phyloP scores from a whole-genome alignment of 306 rosid genomes.

The Datisca glomerata region DNA sequence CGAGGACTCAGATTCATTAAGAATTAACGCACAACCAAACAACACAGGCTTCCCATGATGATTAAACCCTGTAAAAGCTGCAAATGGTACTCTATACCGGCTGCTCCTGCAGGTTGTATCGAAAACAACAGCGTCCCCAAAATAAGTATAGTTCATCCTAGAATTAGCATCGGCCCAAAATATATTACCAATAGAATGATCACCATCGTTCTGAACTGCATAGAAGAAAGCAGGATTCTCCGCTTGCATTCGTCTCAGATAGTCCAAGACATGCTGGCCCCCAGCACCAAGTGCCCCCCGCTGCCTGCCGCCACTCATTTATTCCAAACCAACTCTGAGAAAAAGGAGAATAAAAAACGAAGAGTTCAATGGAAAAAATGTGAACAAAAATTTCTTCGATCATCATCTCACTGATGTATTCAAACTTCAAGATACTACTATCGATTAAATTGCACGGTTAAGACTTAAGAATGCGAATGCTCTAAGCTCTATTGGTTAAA shows the following conservation, averaged over 20 bases:
- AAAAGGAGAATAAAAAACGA: no score
- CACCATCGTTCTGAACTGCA: constrained; percentile 53
- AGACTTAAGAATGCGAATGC: no score
- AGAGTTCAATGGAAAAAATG: no score
- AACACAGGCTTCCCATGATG: constrained; percentile 75
- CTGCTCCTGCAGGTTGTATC: constrained; percentile 54
- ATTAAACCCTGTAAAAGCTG: constrained; percentile 59
- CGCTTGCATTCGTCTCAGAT: constrained; percentile 73
- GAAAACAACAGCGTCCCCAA: constrained; percentile 69
- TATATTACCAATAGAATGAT: constrained; percentile 45
- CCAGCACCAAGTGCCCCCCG: constrained; percentile 60
- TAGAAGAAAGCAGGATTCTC: constrained; percentile 67
- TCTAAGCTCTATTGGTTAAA: no score
- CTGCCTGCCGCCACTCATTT: constrained; percentile 68
- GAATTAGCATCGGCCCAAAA: constrained; percentile 70
- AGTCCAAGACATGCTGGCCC: constrained; percentile 62
- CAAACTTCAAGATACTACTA: no score
- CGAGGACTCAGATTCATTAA: constrained; percentile 55
- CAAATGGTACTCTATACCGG: constrained; percentile 49
- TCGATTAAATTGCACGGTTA: no score
- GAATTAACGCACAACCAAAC: constrained; percentile 66
- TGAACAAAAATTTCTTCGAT: no score
- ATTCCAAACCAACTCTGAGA: constrained; percentile 1
- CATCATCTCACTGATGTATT: no score
- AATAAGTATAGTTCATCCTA: constrained; percentile 56